A percentile compares a stretch with the other conserved stretches of the same genome.
phyloP scores from a whole-genome alignment of 2,329 filamentous ascomycete species.

The Trichophaea hybrida region DNA sequence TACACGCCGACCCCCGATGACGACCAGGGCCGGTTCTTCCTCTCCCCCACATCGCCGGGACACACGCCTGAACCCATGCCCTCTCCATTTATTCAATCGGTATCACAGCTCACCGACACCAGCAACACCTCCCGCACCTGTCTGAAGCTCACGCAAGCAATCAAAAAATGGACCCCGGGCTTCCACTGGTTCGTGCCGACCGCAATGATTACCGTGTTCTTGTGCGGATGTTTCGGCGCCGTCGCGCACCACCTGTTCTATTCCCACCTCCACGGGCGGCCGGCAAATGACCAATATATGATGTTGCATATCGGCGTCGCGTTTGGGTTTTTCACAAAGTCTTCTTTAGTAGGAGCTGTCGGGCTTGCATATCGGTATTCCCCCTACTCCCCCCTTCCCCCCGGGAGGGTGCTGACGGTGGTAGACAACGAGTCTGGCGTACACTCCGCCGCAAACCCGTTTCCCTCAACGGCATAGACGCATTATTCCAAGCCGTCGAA shows the following conservation, averaged over 20 bases:
- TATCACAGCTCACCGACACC: background rate
- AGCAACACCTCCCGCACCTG: background rate
- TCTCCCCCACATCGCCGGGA: background rate
- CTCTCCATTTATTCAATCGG: background rate
- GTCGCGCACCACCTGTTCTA: constrained; percentile 33
- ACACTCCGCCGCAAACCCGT: constrained; percentile 28
- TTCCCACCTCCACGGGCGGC: constrained; percentile 28
- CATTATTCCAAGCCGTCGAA: constrained; percentile 22
- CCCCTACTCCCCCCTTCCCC: background rate
- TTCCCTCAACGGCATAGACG: constrained; percentile 20
- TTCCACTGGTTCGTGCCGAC: constrained; percentile 32
- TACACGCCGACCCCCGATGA: too few species aligned
- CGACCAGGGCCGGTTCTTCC: background rate
- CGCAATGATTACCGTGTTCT: constrained; percentile 32
- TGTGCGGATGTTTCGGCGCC: constrained; percentile 32
- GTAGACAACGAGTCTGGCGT: constrained; percentile 29
- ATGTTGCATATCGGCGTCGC: constrained; percentile 34
- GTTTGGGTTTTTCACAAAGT: constrained; percentile 33
- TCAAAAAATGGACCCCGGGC: constrained; percentile 8
- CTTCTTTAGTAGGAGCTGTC: constrained; percentile 31
- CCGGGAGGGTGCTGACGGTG: background rate
- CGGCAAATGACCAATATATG: constrained; percentile 30
- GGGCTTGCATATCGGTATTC: constrained; percentile 28
- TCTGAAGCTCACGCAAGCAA: background rate
- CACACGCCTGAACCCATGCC: background rate